Percentiles rank a stretch among this genome's conserved stretches.
phyloP scores from a whole-genome alignment of 2,329 filamentous ascomycete genomes.

The Sarocladium strictum region DNA sequence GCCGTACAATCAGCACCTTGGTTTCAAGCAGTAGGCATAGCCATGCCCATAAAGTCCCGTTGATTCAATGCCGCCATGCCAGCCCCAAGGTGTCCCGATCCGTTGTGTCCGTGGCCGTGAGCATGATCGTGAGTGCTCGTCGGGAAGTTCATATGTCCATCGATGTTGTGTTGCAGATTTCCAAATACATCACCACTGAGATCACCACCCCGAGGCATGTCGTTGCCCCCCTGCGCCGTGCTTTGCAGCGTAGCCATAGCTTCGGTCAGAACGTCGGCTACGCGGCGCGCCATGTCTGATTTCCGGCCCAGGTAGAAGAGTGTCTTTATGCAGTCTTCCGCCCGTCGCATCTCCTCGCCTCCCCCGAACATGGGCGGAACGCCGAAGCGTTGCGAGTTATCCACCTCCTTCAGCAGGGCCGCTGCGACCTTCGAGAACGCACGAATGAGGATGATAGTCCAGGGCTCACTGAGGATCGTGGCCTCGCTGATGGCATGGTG shows the following conservation, averaged over 20 bases:
- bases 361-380: slow-evolving; percentile 19
- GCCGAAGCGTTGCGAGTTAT: slow-evolving; percentile 19
- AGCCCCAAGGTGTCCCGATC: not conserved
- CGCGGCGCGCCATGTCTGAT: slow-evolving; percentile 36
- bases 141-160: not conserved
- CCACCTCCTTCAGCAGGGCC: slow-evolving; percentile 29
- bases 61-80: slow-evolving; percentile 1
- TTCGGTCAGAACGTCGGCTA: slow-evolving; percentile 9
- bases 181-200: not conserved
- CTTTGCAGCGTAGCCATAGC: not conserved
- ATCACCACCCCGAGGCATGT: not conserved
- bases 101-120: not conserved
- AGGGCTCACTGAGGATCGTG: slow-evolving; percentile 53
- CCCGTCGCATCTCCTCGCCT: slow-evolving; percentile 25
- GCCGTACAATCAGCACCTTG: not conserved
- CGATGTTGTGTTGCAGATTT: not conserved
- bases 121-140: not conserved
- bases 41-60: slow-evolving; percentile 4
- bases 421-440: slow-evolving; percentile 43
- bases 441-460: slow-evolving; percentile 49
- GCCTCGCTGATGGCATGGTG: slow-evolving; percentile 49
- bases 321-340: slow-evolving; percentile 44
- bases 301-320: slow-evolving; percentile 50
- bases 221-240: not conserved
- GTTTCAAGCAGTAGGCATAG: slow-evolving; percentile 3